Evolutionary conservation across 768 basidiomycete species (phyloP).

Genomic region (Saitozyma podzolica): DNA sequence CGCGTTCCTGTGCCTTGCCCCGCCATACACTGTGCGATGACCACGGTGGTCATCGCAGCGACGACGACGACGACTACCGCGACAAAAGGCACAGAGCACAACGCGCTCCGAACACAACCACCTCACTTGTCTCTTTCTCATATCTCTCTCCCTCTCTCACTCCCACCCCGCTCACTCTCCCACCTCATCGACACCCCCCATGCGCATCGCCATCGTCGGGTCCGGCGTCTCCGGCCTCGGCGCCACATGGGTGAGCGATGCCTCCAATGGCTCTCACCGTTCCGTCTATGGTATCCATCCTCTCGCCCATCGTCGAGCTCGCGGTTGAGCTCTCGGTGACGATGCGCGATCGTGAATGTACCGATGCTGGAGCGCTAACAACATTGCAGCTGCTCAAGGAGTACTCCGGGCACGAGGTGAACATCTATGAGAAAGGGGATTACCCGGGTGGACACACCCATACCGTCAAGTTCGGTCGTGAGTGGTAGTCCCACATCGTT

Average conservation of each 20-base stretch:
- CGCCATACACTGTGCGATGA: no score
- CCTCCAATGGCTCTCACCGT: no score
- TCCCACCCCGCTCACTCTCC: no score
- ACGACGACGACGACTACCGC: no score
- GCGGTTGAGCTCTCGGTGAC: neutral
- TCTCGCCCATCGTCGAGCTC: neutral
- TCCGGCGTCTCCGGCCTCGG: slow-evolving; percentile 77
- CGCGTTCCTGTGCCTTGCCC: no score
- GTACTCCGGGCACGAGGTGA: slow-evolving; percentile 70
- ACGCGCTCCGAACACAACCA: no score
- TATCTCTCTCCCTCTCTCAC: no score
- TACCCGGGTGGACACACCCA: slow-evolving; percentile 76
- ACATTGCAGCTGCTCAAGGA: slow-evolving; percentile 77
- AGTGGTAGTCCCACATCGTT: neutral
- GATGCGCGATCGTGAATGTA: neutral
- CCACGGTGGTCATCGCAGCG: no score
- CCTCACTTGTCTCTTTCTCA: no score
- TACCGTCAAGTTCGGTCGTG: slow-evolving; percentile 61
- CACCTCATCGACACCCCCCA: neutral
- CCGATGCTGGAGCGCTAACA: neutral
- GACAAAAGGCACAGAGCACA: no score
- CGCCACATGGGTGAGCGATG: slow-evolving; percentile 66
- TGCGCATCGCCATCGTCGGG: slow-evolving; percentile 67
- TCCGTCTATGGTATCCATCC: no score
- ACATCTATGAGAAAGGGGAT: slow-evolving; percentile 68